phyloP scores from a whole-genome alignment of 352 stramenopile species.

The Phytophthora brassicae region DNA sequence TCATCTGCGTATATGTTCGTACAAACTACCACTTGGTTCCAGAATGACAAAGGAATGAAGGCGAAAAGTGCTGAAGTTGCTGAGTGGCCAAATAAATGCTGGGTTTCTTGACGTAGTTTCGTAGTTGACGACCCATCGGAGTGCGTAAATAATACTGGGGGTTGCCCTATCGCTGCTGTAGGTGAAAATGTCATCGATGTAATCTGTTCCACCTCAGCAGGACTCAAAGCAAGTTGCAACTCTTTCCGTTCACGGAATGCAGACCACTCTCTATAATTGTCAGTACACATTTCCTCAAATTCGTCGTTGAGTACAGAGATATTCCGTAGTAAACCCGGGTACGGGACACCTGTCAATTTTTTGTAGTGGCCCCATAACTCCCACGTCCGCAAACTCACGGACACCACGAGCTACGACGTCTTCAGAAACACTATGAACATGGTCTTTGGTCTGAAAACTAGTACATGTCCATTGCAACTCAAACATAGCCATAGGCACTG shows the following conservation, averaged over 20 bases:
- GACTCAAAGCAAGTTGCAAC: constrained; percentile 7
- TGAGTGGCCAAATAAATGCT: background rate
- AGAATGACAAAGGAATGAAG: constrained; percentile 3
- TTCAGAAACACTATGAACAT: constrained; percentile 2
- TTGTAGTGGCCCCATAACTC: no score
- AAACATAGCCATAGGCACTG: background rate
- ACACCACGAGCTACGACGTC: background rate
- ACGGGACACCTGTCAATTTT: no score
- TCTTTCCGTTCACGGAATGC: constrained; percentile 2
- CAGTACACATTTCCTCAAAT: constrained; percentile 9
- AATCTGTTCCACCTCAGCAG: constrained; percentile 7
- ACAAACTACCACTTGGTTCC: background rate
- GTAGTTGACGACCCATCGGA: background rate
- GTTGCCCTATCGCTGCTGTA: background rate
- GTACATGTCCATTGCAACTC: constrained; percentile 1
- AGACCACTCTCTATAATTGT: constrained; percentile 9
- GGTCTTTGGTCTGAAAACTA: background rate
- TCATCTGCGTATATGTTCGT: background rate
- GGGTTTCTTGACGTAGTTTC: background rate
- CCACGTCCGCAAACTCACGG: no score
- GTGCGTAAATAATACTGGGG: constrained; percentile 2
- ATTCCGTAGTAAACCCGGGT: no score
- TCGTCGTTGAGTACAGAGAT: background rate
- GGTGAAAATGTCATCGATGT: constrained; percentile 10
- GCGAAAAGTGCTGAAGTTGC: constrained; percentile 3